These are phyloP conservation scores for Herpetomonas samuelpessoai DNA, from an alignment of 208 protist genomes.

Conservation along the genomic window DNA sequence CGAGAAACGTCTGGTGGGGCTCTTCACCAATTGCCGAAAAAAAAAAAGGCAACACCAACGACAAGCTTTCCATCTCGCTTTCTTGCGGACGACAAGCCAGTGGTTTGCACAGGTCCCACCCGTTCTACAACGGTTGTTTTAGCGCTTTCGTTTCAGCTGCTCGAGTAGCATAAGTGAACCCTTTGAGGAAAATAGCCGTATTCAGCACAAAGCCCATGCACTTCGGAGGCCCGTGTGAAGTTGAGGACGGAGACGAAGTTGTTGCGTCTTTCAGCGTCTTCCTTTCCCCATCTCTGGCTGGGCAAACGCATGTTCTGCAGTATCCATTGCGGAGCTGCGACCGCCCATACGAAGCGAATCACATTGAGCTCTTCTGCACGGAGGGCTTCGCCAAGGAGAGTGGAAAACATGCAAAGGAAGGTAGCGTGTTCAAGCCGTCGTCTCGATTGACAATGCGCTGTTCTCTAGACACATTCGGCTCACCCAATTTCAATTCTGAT, in stretches of 20 bases:
- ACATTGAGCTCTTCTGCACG: constrained; percentile 49
- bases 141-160: no score
- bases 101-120: no score
- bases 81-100: no score
- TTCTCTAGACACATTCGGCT: constrained; percentile 75
- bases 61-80: no score
- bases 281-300: constrained; percentile 42
- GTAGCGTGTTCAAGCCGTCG: constrained; percentile 23
- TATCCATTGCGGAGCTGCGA: constrained; percentile 66
- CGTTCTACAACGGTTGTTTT: no score
- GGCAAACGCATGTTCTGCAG: constrained; percentile 84
- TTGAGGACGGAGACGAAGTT: constrained; percentile 68
- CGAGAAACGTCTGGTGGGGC: no score
- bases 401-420: constrained; percentile 6
- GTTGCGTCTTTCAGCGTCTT: constrained; percentile 81
- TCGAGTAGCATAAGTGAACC: no score
- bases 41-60: no score
- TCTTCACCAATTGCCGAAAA: no score
- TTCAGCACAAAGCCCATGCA: no score
- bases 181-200: no score
- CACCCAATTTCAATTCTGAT: constrained; percentile 6
- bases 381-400: not conserved
- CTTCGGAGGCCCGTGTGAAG: constrained; percentile 16
- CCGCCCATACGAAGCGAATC: constrained; percentile 75
- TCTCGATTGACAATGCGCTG: constrained; percentile 75